Evolutionary conservation across 2,329 filamentous ascomycete species (phyloP).

Genomic region (Allantophomopsis cytisporea): DNA sequence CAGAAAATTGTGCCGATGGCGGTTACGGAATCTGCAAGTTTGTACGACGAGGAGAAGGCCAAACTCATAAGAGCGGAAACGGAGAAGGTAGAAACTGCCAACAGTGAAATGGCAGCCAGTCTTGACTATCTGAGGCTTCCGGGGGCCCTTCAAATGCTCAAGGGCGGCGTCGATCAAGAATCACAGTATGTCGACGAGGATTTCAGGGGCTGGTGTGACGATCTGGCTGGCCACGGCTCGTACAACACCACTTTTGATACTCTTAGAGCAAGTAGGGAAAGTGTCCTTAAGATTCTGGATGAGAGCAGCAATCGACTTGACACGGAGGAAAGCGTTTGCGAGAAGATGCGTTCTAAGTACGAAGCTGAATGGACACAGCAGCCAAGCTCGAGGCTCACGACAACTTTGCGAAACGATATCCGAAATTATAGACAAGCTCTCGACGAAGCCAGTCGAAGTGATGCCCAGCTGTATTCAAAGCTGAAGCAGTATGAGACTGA

Average conservation of each 20-base stretch:
- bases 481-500: constrained; percentile 76
- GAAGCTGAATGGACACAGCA: constrained; percentile 94
- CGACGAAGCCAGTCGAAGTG: constrained; percentile 78
- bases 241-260: constrained; percentile 69
- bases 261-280: constrained; percentile 63
- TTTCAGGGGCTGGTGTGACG: constrained; percentile 87
- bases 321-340: constrained; percentile 94
- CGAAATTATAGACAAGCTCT: constrained; percentile 78
- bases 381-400: constrained; percentile 78
- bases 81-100: constrained; percentile 82
- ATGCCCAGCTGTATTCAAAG: constrained; percentile 70
- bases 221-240: constrained; percentile 74
- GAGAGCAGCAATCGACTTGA: constrained; percentile 79
- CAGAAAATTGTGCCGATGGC: constrained; percentile 92
- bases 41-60: constrained; percentile 97
- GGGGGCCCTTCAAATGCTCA: constrained; percentile 77
- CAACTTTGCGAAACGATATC: constrained; percentile 76
- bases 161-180: constrained; percentile 85
- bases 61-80: constrained; percentile 89
- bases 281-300: constrained; percentile 61
- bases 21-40: constrained; percentile 88
- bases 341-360: constrained; percentile 98
- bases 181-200: constrained; percentile 70
- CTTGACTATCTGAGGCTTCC: constrained; percentile 88
- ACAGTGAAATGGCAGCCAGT: constrained; percentile 91